Conservation (phyloP, 2,329 filamentous ascomycete genomes). For the Aspergillus sp. region DNA sequence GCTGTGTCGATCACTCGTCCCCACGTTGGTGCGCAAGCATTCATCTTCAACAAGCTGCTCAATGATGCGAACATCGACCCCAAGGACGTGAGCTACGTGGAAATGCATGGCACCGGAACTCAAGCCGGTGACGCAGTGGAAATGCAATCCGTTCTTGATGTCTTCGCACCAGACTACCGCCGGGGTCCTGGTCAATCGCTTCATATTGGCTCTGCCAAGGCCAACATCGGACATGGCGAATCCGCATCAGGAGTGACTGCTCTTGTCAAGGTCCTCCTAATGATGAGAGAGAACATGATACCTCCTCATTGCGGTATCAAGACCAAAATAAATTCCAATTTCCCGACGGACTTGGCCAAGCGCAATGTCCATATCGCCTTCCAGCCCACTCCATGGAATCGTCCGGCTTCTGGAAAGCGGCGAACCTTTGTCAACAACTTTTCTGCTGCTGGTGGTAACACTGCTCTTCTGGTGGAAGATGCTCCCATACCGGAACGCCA, state of each 20-base stretch:
- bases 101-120: constrained; percentile 89
- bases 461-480: constrained; percentile 66
- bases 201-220: constrained; percentile 65
- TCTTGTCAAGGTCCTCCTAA: constrained; percentile 41
- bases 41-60: constrained; percentile 69
- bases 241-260: constrained; percentile 59
- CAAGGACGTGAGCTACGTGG: constrained; percentile 76
- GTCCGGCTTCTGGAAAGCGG: constrained; percentile 35
- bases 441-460: constrained; percentile 71
- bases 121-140: constrained; percentile 80
- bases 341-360: constrained; percentile 46
- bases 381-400: constrained; percentile 46
- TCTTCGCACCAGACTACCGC: constrained; percentile 59
- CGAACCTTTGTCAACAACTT: constrained; percentile 66
- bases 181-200: constrained; percentile 47
- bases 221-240: constrained; percentile 66
- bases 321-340: constrained; percentile 48
- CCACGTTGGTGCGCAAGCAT: constrained; percentile 74
- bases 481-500: constrained; percentile 46
- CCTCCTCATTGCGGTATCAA: constrained; percentile 42
- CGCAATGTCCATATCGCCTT: constrained; percentile 51
- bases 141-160: constrained; percentile 73
- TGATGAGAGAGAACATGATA: constrained; percentile 39
- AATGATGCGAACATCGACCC: constrained; percentile 74
- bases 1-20: constrained; percentile 83